Base-by-base conservation (phyloP, 1,139 yeast genomes). In the Candida albicans region DNA sequence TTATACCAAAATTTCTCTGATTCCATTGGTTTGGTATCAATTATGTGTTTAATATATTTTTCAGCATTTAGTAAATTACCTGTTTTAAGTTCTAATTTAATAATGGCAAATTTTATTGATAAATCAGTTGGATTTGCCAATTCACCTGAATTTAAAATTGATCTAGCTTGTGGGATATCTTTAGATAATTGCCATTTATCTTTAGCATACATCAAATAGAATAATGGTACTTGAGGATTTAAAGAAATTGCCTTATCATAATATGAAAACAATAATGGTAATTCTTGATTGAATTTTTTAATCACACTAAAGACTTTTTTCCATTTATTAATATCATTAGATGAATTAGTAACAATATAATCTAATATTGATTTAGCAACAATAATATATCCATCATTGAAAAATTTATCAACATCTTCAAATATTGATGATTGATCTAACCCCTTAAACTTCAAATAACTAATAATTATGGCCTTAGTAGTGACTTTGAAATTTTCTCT, bases 121-220 rank as follows among this genome's bases (percentile, higher is more conserved):
- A 80, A 83, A 47, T 69, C 73, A 0, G 65, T 52, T 2, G 42
- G 36, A 4, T 58, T 48, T 1, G 34, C 46, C 12, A n/a, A 10
- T 4, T 67, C 56, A 36, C 77, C 60, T 1, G 35, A 14, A 4
- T 28, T 27, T 4, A 48, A 25, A 1, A 87, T 75, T 0, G 58
- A 55, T 44, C 84, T 67, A 0, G 96, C 87, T 1, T 68, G 73
- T 0, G 56, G 61, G 1, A 75, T 55, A 52, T 86, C 81, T 1
- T 71, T 65, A 1, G 59, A 69, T 32, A 67, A 43, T 24, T 66
- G 64, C 82, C 89, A 81, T 46, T 74, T 68, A 53, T 87, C 95
- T 50, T 83, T 82, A 0, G 95, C 87, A 57, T 79, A 87, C 81
- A 84, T 78, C 43, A 89, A 62, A 65, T 81, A 74, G 43, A 89